These are phyloP conservation scores for Monilinia vaccinii-corymbosi DNA, from an alignment of 2,329 filamentous ascomycete genomes.

Conservation along the genomic window DNA sequence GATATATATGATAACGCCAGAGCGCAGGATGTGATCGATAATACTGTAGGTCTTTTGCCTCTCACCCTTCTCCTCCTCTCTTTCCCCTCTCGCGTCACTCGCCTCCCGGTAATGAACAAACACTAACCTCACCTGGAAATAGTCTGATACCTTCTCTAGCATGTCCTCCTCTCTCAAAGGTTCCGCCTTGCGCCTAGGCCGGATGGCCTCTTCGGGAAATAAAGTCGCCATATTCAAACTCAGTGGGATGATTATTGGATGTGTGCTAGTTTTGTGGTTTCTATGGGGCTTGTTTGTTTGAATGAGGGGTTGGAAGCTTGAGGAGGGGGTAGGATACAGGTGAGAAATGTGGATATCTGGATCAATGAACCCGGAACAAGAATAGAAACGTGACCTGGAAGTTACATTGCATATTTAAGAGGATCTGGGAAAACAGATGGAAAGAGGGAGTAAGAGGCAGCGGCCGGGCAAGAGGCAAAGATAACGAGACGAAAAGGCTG, in stretches of 20 bases:
- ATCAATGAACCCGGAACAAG: background rate
- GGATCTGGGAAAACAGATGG: background rate
- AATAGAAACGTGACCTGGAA: background rate
- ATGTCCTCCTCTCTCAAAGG: constrained; percentile 78
- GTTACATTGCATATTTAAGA: background rate
- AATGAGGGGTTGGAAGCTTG: background rate
- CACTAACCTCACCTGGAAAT: background rate
- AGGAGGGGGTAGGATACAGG: background rate
- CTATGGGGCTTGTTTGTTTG: constrained; percentile 29
- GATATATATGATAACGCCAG: constrained; percentile 97
- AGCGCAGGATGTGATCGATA: constrained; percentile 79
- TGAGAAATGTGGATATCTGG: background rate
- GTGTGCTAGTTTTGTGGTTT: constrained; percentile 66
- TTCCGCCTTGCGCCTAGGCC: constrained; percentile 69
- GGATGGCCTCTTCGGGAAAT: constrained; percentile 88
- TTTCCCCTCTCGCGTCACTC: background rate
- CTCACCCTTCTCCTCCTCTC: background rate
- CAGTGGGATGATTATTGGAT: constrained; percentile 68
- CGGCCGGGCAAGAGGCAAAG: background rate
- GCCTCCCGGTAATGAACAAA: background rate
- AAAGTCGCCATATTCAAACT: constrained; percentile 87
- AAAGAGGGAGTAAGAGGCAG: background rate
- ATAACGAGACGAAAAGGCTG: constrained; percentile 10
- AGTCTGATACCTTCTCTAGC: constrained; percentile 86
- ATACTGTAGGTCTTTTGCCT: constrained; percentile 51